Base-by-base conservation (phyloP, 225 moss, liverwort and hornwort genomes). In the Bryoerythrophyllum caledonicum region DNA sequence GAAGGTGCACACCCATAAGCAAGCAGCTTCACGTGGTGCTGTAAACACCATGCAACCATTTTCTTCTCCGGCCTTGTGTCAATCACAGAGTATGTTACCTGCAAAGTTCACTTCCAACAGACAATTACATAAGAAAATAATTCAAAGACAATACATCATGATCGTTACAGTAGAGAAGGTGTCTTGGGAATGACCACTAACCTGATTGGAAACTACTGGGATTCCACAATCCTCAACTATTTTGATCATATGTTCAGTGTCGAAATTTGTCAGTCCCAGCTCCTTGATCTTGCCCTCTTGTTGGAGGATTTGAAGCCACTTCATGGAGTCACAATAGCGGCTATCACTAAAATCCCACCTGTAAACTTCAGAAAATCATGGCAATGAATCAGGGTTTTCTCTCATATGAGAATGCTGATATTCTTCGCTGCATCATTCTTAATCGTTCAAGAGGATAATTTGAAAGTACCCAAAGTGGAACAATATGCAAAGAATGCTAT, bases 281-380 rank as follows among this genome's bases (percentile, higher is more conserved):
- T 83, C 79, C 61, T 83, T 83, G 70, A 83, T 83, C 54, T 79
- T 79, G 12, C 79, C 82, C 75, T 83, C 79, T 70, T 65, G 75
- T 35, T 83, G 74, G 21, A 83, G 79, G 3, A 34, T 75, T 12
- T 71, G 52, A 7, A 82, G 70, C 82, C 78, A 82, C 65, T 71
- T 82, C 78, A 82, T 75, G 10, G 78, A 63, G 60, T 79, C 82
- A 48, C 64, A 34, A 24, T 74, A 82, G 9, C 70, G 74, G 8
- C 24, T 41, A 66, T 82, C 82, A 21, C 78, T 74, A 61, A 75
- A 79, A 64, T 82, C 82, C 78, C 78, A 82, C 78, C 82, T 82
- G 70, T 48, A 40, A 21, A 21, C 35, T 72, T 67, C 6, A 19
- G 48, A 49, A 49, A 49, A 49, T 25, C 17, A 25, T 26, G 32